Evolutionary conservation across 331 rosid species (phyloP), one percentile per base, ranked within the genome.

Genomic region (Cucumis variabilis): DNA sequence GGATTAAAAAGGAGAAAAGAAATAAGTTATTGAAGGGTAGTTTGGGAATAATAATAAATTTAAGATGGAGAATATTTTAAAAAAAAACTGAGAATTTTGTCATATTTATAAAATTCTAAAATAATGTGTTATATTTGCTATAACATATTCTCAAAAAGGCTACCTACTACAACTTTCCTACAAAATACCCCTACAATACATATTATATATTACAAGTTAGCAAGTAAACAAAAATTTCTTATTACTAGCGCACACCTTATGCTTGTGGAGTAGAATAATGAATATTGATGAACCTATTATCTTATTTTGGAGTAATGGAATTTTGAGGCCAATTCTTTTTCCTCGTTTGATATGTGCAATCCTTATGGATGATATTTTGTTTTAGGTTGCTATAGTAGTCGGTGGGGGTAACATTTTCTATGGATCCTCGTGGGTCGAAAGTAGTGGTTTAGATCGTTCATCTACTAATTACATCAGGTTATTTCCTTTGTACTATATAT

Each of bases 351-450:
- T 50, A 50, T 17, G 85, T 12, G 7, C 71, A 6, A 30, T 20
- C 48, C 5, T 82, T 28, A 30, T 60, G 21, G 51, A 19, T 28
- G 71, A 15, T 87, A 83, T 78, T 74, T 68, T 90, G 76, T 90
- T 93, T 93, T 94, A 95, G 99, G 99, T 95, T 87, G 98, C 98
- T 41, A 91, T 97, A 28, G 98, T 97, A 27, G 98, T 97, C 65
- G 99, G 99, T 53, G 98, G 99, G 76, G 99, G 98, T 4, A 97
- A 97, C 89, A 97, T 97, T 82, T 97, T 97, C 86, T 98, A 98
- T 82, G 99, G 98, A 86, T 91, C 99, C 28, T 89, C 96, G 69
- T 91, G 97, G 97, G 96, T 96, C 8, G 99, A 98, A 91, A 53
- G 94, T 89, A 90, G 98, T 53, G 98, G 98, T 86, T 94, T 95